Evolutionary conservation across 352 stramenopile genomes (phyloP).

Genomic region (Phytophthora pisi): DNA sequence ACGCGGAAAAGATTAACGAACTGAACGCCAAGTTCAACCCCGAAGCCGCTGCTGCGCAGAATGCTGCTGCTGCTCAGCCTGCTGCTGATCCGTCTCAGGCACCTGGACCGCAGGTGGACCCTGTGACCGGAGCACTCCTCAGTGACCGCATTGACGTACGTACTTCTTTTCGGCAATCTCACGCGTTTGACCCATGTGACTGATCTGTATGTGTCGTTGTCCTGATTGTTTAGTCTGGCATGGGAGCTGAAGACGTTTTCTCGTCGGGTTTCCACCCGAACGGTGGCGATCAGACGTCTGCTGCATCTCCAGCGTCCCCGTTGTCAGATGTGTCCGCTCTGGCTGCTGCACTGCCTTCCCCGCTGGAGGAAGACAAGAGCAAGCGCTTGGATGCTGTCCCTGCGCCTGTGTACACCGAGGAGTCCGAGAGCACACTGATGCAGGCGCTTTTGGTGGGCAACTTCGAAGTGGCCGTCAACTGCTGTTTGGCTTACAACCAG

Average conservation of each 20-base stretch:
- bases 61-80: slow-evolving; percentile 30
- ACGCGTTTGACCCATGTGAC: slow-evolving; percentile 1
- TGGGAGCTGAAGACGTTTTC: slow-evolving; percentile 81
- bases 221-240: slow-evolving; percentile 42
- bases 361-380: slow-evolving; percentile 71
- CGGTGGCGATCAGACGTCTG: slow-evolving; percentile 23
- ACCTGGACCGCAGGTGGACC: slow-evolving; percentile 40
- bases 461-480: slow-evolving; percentile 98
- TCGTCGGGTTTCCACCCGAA: slow-evolving; percentile 72
- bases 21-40: slow-evolving; percentile 84
- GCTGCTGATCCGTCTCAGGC: slow-evolving; percentile 25
- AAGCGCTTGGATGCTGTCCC: slow-evolving; percentile 71
- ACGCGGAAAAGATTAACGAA: slow-evolving; percentile 92
- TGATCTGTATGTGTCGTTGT: slow-evolving; percentile 13
- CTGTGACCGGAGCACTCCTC: slow-evolving; percentile 50
- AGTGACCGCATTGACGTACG: slow-evolving; percentile 81
- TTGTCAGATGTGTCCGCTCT: slow-evolving; percentile 60
- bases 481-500: slow-evolving; percentile 95
- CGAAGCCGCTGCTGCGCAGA: slow-evolving; percentile 36
- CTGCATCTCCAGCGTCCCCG: slow-evolving; percentile 39
- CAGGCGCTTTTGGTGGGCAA: slow-evolving; percentile 97
- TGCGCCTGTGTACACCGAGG: slow-evolving; percentile 81
- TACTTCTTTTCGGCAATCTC: slow-evolving; percentile 17
- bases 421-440: slow-evolving; percentile 94
- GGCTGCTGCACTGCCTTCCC: slow-evolving; percentile 47